Conservation (phyloP, 2,329 filamentous ascomycete genomes). For the Leptographium wingfieldii region DNA sequence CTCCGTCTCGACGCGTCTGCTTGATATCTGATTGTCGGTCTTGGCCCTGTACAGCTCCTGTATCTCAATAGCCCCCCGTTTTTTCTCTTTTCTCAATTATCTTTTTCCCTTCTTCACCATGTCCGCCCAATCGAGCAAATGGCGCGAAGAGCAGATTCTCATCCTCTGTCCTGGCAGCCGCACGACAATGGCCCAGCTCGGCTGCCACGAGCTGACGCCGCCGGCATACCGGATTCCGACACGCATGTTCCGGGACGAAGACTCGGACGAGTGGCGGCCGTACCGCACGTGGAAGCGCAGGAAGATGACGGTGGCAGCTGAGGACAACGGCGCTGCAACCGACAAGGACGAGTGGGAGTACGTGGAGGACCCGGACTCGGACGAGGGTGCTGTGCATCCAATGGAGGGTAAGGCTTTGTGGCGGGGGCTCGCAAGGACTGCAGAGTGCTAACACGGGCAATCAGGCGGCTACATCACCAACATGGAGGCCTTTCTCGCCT, state of each 20-base stretch:
- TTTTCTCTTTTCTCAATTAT: not conserved
- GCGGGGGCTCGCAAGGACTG: not conserved
- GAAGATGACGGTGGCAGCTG: conserved; percentile 26
- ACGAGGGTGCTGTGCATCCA: conserved; percentile 83
- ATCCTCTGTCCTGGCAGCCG: conserved; percentile 74
- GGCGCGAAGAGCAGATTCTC: conserved; percentile 52
- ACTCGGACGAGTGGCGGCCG: conserved; percentile 63
- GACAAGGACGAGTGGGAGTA: conserved; percentile 47
- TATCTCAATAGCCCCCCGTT: not conserved
- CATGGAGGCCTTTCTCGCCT: conserved; percentile 86
- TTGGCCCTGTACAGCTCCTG: not conserved
- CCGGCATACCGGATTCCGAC: conserved; percentile 78
- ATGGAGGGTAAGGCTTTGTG: conserved; percentile 28
- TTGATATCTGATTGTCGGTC: not conserved
- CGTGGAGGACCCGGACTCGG: conserved; percentile 78
- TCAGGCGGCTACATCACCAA: conserved; percentile 69
- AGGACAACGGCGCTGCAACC: not conserved
- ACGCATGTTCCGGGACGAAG: conserved; percentile 84
- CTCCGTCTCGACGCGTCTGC: not conserved
- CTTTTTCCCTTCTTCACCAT: conserved; percentile 20
- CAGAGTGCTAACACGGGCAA: not conserved
- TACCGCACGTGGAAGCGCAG: conserved; percentile 61
- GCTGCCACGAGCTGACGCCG: conserved; percentile 80
- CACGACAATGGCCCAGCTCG: conserved; percentile 82
- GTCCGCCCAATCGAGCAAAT: conserved; percentile 45